Evolutionary conservation across 176 grass and related monocot genomes (phyloP).

Genomic region (Oryza brachyantha): DNA sequence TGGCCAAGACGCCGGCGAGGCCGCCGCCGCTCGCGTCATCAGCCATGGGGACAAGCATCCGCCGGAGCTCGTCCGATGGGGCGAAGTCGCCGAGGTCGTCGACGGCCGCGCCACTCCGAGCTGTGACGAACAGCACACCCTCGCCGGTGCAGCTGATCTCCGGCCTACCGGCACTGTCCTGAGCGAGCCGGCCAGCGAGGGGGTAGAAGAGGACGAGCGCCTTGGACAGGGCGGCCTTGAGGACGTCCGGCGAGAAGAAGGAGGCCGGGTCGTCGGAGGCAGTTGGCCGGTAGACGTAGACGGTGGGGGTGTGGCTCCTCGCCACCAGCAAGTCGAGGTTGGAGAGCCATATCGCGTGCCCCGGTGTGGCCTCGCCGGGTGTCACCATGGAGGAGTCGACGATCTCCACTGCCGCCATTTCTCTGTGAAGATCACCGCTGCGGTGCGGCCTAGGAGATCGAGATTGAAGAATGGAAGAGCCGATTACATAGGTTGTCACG

Average conservation of each 20-base stretch:
- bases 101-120: slow-evolving; percentile 12
- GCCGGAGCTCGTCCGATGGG: slow-evolving; percentile 41
- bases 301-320: slow-evolving; percentile 46
- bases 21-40: background rate
- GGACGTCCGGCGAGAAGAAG: slow-evolving; percentile 35
- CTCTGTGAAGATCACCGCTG: too few relatives aligned
- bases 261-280: background rate
- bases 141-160: slow-evolving; percentile 67
- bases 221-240: slow-evolving; percentile 46
- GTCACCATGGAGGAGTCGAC: slow-evolving; percentile 2
- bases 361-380: slow-evolving; percentile 15
- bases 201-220: slow-evolving; percentile 64
- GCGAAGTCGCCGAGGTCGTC: slow-evolving; percentile 31
- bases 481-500: too few relatives aligned
- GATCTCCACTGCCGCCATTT: background rate
- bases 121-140: slow-evolving; percentile 45
- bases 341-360: slow-evolving; percentile 46
- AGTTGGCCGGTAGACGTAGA: slow-evolving; percentile 52
- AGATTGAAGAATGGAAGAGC: too few relatives aligned
- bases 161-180: slow-evolving; percentile 29
- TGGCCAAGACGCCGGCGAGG: slow-evolving; percentile 24
- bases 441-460: too few relatives aligned
- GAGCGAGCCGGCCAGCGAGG: slow-evolving; percentile 52
- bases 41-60: slow-evolving; percentile 44
- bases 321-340: slow-evolving; percentile 52